Evolutionary conservation across 2,329 filamentous ascomycete species (phyloP).

Genomic region (Penicillium palitans): DNA sequence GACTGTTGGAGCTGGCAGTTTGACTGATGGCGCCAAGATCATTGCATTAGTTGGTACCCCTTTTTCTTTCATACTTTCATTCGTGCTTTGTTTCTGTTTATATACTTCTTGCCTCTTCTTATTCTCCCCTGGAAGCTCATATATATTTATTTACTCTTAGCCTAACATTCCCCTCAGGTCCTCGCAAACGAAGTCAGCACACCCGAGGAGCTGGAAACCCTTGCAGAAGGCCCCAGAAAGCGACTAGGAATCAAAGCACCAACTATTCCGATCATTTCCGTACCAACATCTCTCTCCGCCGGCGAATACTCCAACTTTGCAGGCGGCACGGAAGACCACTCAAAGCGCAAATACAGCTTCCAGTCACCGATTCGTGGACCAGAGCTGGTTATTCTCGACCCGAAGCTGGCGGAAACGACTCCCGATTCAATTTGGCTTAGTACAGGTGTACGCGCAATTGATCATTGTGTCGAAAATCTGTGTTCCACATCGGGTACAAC

Average conservation of each 20-base stretch:
- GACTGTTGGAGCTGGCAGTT: conserved; percentile 56
- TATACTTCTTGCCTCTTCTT: not conserved
- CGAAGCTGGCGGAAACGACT: conserved; percentile 53
- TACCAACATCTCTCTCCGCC: conserved; percentile 46
- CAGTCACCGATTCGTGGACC: conserved; percentile 45
- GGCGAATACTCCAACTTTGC: conserved; percentile 46
- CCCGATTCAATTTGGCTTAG: conserved; percentile 58
- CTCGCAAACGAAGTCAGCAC: conserved; percentile 51
- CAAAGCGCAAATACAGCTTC: conserved; percentile 41
- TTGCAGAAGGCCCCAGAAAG: conserved; percentile 34
- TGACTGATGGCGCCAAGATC: conserved; percentile 60
- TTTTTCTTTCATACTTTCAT: not conserved
- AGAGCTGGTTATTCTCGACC: conserved; percentile 58
- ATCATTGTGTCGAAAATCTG: conserved; percentile 60
- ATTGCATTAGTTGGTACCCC: conserved; percentile 43
- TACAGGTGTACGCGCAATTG: conserved; percentile 58
- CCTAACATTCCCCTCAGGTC: conserved; percentile 31
- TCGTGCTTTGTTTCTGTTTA: not conserved
- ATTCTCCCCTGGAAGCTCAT: not conserved
- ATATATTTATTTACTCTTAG: not conserved
- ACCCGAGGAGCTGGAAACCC: conserved; percentile 40
- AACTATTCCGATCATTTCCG: conserved; percentile 38
- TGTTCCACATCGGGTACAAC: conserved; percentile 45
- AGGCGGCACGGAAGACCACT: conserved; percentile 40
- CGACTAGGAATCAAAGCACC: conserved; percentile 26